phyloP scores from a whole-genome alignment of 192 early-diverging fungal species.

The Coemansia brasiliensis region DNA sequence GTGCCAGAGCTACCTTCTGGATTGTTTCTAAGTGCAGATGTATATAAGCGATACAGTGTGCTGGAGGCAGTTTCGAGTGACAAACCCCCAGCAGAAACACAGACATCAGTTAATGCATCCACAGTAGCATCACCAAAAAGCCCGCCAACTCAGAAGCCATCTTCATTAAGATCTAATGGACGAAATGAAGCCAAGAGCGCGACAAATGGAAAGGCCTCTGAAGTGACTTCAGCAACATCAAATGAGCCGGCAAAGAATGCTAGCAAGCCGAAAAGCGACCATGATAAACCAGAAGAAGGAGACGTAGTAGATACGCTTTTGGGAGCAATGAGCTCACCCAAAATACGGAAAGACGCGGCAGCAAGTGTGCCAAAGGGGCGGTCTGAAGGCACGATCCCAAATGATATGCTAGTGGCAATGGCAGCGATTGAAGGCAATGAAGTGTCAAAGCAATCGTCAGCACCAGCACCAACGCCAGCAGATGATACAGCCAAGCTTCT shows the following conservation, averaged over 20 bases:
- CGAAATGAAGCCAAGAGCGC: not conserved
- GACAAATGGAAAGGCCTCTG: not conserved
- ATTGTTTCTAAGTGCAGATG: constrained; percentile 29
- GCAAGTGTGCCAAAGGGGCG: not conserved
- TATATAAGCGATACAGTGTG: constrained; percentile 39
- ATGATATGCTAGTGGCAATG: constrained; percentile 48
- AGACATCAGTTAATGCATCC: not conserved
- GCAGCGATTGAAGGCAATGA: constrained; percentile 34
- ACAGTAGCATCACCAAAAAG: not conserved
- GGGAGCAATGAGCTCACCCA: constrained; percentile 41
- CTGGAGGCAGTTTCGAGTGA: not conserved
- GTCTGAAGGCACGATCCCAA: constrained; percentile 12
- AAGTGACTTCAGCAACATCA: not conserved
- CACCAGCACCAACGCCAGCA: not conserved
- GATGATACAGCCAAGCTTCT: constrained; percentile 8
- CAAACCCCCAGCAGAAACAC: not conserved
- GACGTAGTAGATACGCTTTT: constrained; percentile 45
- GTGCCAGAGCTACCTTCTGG: constrained; percentile 16
- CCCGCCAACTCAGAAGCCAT: constrained; percentile 28
- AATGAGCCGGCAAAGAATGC: not conserved
- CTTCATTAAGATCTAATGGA: constrained; percentile 22
- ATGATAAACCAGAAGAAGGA: constrained; percentile 1
- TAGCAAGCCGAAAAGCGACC: not conserved
- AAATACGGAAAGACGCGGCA: not conserved
- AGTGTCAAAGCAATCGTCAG: not conserved